Evolutionary conservation across 2,329 filamentous ascomycete genomes (phyloP), one percentile per base, ranked within the genome.

Genomic region (Colletotrichum sublineola): DNA sequence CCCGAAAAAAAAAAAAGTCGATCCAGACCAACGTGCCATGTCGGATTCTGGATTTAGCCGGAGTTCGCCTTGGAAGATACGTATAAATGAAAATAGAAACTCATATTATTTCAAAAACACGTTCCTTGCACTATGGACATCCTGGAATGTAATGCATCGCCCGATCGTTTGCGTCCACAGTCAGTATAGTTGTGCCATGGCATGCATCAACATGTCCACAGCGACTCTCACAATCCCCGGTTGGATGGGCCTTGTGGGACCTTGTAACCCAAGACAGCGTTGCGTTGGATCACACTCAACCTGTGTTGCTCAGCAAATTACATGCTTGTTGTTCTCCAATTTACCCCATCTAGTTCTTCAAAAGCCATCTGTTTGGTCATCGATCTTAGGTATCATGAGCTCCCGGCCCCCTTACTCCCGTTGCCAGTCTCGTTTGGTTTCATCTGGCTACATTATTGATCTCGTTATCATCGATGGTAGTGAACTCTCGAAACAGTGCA

Each of bases 401-500:
- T 12, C 1, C 31, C 31, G 18, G 24, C 24, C 24, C 31, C 33
- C 52, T 15, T 11, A 29, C n/a, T 61, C 24, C 31, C 44, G 1
- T 36, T 12, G 38, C 40, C 15, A 18, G 9, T 20, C 18, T 42
- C 20, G 24, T 8, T 15, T 1, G 53, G 38, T 4, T 53, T 44
- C n/a, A 29, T 50, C 18, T 53, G 42, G 9, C 24, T 20, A 8
- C 55, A 46, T 2, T 44, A 15, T 20, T 11, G 7, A 55, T 29
- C 5, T 53, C 56, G 11, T 57, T 46, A 31, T 68, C 63, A 9
- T 68, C 63, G 5, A 67, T 46, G 5, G 56, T 73, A 4, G 70
- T 69, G 24, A 74, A 81, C 46, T 83, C 81, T n/a, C 77, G 76
- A 50, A 83, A 79, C 29, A 81, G 57, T 0, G 79, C 78, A 68